Evolutionary conservation across 768 basidiomycete genomes (phyloP).

Genomic region (Hortiboletus campestris): DNA sequence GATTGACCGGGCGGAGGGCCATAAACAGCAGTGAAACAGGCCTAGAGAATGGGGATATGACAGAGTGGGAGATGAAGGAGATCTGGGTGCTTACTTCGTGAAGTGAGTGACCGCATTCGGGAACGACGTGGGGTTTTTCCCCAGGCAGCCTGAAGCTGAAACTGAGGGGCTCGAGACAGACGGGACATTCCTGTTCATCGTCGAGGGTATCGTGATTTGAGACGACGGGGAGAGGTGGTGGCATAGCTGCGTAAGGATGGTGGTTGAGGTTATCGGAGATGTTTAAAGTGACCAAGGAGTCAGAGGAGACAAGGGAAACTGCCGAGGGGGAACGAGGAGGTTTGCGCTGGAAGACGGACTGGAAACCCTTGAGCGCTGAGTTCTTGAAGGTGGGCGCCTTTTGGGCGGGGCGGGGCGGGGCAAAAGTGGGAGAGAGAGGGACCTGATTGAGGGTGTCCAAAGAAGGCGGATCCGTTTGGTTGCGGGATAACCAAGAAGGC

Average conservation of each 20-base stretch:
- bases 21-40: conserved; percentile 96
- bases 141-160: conserved; percentile 92
- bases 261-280: conserved; percentile 31
- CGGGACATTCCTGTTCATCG: conserved; percentile 91
- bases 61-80: neutral
- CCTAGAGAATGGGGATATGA: conserved; percentile 44
- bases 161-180: conserved; percentile 93
- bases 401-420: conserved; percentile 35
- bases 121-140: conserved; percentile 96
- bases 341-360: conserved; percentile 52
- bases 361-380: conserved; percentile 39
- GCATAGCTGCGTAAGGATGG: conserved; percentile 62
- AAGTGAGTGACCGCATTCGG: conserved; percentile 97
- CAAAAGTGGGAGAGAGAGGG: conserved; percentile 47
- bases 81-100: conserved; percentile 62
- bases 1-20: conserved; percentile 72
- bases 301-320: conserved; percentile 48
- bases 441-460: conserved; percentile 26
- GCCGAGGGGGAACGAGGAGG: conserved; percentile 44
- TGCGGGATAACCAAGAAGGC: conserved; percentile 40
- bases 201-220: conserved; percentile 59
- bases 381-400: conserved; percentile 35
- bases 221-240: conserved; percentile 70
- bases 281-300: conserved; percentile 29
- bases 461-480: conserved; percentile 35